phyloP scores from a whole-genome alignment of 768 basidiomycete genomes.

The Macrolepiota albuminosa region DNA sequence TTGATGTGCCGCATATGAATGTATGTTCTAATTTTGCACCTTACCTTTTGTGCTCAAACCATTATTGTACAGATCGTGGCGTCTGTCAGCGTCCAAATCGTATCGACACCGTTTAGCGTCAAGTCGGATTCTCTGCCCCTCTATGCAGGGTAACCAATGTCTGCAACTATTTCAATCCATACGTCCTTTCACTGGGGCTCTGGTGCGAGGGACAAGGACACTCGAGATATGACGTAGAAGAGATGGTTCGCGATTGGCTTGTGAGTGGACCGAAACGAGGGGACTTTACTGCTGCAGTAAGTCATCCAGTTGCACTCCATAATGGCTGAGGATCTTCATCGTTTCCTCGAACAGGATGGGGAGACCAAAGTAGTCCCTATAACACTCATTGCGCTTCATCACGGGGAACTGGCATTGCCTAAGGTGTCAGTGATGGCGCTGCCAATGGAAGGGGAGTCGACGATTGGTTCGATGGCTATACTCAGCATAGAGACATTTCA shows the following conservation, averaged over 20 bases:
- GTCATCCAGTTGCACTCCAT: conserved; percentile 14
- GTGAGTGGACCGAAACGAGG: conserved; percentile 87
- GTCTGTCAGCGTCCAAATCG: conserved; percentile 46
- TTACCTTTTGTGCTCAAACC: conserved; percentile 2
- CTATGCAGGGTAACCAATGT: conserved; percentile 88
- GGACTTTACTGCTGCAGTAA: conserved; percentile 69
- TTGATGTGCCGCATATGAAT: conserved; percentile 80
- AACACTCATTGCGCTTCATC: conserved; percentile 82
- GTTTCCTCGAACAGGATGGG: conserved; percentile 46
- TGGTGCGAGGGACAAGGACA: conserved; percentile 31
- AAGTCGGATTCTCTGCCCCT: conserved; percentile 33
- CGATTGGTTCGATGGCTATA: conserved; percentile 54
- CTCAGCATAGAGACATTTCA: conserved; percentile 80
- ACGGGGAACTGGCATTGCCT: conserved; percentile 77
- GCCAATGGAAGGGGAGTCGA: conserved; percentile 43
- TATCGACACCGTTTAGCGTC: conserved; percentile 39
- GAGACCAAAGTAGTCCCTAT: conserved; percentile 55
- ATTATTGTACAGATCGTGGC: conserved; percentile 53
- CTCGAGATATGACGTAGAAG: conserved; percentile 72
- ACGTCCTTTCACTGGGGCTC: conserved; percentile 80
- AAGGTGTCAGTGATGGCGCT: conserved; percentile 62
- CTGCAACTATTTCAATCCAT: conserved; percentile 56
- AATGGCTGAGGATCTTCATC: not conserved
- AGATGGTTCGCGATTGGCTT: conserved; percentile 81
- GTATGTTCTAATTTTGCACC: conserved; percentile 36